phyloP scores from a whole-genome alignment of 306 rosid species.

The Cucumis sativus region DNA sequence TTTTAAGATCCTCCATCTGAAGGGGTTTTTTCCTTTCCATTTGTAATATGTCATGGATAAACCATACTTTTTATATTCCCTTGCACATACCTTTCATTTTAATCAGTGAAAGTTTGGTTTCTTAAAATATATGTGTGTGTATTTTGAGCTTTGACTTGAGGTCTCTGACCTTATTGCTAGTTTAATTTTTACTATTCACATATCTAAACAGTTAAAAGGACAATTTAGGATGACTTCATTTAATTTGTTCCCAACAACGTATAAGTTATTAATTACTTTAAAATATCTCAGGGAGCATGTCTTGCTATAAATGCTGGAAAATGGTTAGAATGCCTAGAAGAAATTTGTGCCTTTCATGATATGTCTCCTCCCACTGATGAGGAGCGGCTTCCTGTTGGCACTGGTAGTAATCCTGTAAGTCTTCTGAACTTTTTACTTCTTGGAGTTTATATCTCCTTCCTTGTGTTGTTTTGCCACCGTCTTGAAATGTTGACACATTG shows the following conservation, averaged over 20 bases:
- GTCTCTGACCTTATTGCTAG: not conserved
- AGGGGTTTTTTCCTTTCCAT: not conserved
- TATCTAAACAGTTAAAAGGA: not conserved
- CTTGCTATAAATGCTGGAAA: slow-evolving; percentile 63
- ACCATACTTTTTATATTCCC: not conserved
- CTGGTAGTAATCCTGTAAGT: slow-evolving; percentile 98
- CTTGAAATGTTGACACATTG: not conserved
- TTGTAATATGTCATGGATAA: not conserved
- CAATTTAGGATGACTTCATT: slow-evolving; percentile 12
- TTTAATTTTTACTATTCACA: not conserved
- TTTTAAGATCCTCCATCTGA: not conserved
- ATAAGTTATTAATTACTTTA: slow-evolving; percentile 2
- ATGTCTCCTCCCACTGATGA: slow-evolving; percentile 61
- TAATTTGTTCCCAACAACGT: not conserved
- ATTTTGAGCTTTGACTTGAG: not conserved
- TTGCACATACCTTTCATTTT: not conserved
- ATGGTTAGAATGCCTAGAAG: slow-evolving; percentile 53
- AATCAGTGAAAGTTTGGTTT: not conserved
- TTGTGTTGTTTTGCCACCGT: not conserved
- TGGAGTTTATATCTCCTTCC: not conserved
- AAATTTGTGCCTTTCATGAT: slow-evolving; percentile 64
- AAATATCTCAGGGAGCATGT: slow-evolving; percentile 71
- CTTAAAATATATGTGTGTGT: not conserved
- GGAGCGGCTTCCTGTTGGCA: slow-evolving; percentile 95
- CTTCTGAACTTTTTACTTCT: slow-evolving; percentile 2